Conservation (phyloP, 352 stramenopile genomes). For the Pythium chondricola region DNA sequence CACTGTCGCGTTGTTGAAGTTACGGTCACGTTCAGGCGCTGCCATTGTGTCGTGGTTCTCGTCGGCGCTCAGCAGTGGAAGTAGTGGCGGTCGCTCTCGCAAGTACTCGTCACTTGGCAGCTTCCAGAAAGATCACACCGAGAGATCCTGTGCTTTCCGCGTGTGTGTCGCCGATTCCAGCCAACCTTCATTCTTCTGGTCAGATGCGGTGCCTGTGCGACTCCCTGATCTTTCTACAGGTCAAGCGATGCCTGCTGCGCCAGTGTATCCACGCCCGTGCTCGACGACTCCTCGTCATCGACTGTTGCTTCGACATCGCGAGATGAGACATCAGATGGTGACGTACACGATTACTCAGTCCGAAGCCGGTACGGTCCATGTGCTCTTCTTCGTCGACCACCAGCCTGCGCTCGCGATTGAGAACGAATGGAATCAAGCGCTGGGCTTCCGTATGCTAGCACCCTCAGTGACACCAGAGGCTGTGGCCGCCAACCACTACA, state of each 20-base stretch:
- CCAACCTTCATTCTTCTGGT: too few relatives aligned
- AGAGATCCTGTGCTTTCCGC: too few relatives aligned
- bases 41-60: too few relatives aligned
- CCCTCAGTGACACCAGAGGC: constrained; percentile 33
- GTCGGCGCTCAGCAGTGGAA: too few relatives aligned
- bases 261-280: constrained; percentile 35
- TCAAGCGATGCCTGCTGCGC: neutral
- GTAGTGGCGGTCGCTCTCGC: too few relatives aligned
- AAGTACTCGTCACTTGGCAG: too few relatives aligned
- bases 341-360: constrained; percentile 57
- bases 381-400: constrained; percentile 65
- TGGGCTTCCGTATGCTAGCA: constrained; percentile 49
- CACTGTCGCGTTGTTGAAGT: too few relatives aligned
- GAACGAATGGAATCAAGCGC: constrained; percentile 47
- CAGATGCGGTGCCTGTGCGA: constrained; percentile 5
- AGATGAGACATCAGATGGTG: constrained; percentile 51
- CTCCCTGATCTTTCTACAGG: constrained; percentile 9
- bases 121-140: too few relatives aligned
- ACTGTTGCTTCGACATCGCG: constrained; percentile 46
- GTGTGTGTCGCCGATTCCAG: too few relatives aligned
- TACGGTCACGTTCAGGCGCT: too few relatives aligned
- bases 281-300: constrained; percentile 42
- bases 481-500: constrained; percentile 41
- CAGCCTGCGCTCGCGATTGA: constrained; percentile 58
- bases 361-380: constrained; percentile 35